A percentile compares a stretch with the other conserved stretches of the same genome.
Conservation (phyloP, 179 eudicot species). For the Amaranthus tricolor region DNA sequence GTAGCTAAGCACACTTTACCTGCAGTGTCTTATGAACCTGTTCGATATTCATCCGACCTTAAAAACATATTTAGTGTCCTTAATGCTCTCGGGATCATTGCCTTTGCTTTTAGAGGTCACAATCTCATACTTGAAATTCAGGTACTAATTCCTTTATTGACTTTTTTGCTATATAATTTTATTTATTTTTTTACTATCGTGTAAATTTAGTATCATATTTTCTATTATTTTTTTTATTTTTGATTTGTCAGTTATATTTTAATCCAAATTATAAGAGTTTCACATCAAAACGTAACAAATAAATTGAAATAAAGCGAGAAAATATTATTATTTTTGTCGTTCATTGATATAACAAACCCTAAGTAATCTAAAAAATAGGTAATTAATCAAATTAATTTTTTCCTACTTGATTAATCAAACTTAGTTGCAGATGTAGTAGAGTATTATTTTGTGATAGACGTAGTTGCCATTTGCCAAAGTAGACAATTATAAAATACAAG, state of each 20-base stretch:
- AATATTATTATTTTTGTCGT: no score
- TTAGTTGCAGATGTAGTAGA: background rate
- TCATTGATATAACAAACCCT: no score
- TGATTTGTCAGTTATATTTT: no score
- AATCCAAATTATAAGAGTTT: background rate
- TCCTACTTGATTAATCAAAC: background rate
- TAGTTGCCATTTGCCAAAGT: slow-evolving; percentile 13
- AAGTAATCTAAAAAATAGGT: background rate
- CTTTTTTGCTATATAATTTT: background rate
- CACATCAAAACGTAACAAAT: no score
- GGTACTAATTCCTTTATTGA: slow-evolving; percentile 5
- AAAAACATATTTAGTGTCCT: slow-evolving; percentile 46
- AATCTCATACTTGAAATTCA: slow-evolving; percentile 77
- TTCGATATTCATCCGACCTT: slow-evolving; percentile 28
- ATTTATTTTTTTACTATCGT: background rate
- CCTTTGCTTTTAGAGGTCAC: slow-evolving; percentile 81
- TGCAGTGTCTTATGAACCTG: slow-evolving; percentile 54
- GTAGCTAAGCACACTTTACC: slow-evolving; percentile 56
- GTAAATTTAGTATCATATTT: no score
- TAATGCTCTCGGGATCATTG: slow-evolving; percentile 72
- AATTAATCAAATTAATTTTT: background rate
- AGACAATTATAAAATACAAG: background rate
- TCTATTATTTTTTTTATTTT: no score
- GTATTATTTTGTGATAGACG: background rate
- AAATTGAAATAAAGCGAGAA: no score